Evolutionary conservation across 2,329 filamentous ascomycete genomes (phyloP).

Genomic region (Aureobasidium lini): DNA sequence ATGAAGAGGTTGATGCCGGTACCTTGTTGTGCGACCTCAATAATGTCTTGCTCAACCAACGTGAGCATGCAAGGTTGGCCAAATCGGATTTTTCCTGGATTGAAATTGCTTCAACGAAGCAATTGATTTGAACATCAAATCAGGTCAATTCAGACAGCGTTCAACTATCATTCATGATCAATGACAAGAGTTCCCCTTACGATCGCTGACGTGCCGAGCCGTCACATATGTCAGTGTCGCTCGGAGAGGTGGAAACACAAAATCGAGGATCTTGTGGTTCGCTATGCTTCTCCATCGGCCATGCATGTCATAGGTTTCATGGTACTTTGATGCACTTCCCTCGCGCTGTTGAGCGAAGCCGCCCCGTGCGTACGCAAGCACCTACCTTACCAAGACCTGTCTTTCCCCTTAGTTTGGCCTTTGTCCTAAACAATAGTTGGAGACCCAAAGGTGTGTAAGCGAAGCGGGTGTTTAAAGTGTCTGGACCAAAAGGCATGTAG

Average conservation of each 20-base stretch:
- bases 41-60: background rate
- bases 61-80: background rate
- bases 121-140: background rate
- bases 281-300: background rate
- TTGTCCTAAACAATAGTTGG: background rate
- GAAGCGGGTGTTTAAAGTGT: constrained; percentile 5
- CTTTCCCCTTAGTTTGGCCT: background rate
- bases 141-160: background rate
- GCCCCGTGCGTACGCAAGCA: background rate
- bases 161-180: background rate
- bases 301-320: background rate
- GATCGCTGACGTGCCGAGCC: constrained; percentile 3
- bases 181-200: background rate
- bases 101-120: background rate
- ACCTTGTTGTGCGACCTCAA: background rate
- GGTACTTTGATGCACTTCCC: background rate
- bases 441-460: background rate
- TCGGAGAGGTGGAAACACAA: background rate
- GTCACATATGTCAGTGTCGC: background rate
- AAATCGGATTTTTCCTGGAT: background rate
- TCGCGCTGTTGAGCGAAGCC: background rate
- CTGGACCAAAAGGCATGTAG: background rate
- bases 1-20: background rate
- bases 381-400: constrained; percentile 2
- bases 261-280: background rate